Evolutionary conservation across 2,329 filamentous ascomycete genomes (phyloP).

Genomic region (Penicillium sp.): DNA sequence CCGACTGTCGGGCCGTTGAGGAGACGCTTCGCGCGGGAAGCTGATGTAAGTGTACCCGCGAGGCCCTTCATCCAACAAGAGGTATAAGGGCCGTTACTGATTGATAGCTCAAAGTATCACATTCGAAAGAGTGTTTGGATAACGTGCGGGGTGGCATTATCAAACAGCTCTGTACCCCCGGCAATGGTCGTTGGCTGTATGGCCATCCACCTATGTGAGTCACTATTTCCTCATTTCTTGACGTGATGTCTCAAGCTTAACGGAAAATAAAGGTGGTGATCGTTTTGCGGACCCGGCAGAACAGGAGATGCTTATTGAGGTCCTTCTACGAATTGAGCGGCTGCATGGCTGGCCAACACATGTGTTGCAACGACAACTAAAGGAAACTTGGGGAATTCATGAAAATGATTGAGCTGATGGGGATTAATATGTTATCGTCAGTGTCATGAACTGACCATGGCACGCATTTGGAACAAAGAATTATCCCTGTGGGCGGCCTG

Average conservation of each 20-base stretch:
- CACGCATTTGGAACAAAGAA: not conserved
- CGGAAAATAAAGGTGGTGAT: conserved; percentile 21
- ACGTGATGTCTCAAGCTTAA: not conserved
- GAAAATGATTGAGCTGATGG: conserved; percentile 5
- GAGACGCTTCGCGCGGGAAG: conserved; percentile 15
- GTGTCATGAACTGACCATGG: not conserved
- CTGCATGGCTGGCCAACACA: conserved; percentile 26
- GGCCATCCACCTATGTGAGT: conserved; percentile 27
- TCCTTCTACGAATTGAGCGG: conserved; percentile 21
- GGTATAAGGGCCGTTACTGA: not conserved
- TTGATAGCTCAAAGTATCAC: conserved; percentile 7
- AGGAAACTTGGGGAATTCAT: conserved; percentile 21
- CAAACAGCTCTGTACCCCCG: conserved; percentile 25
- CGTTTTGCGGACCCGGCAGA: conserved; percentile 27
- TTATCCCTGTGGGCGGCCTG: not conserved
- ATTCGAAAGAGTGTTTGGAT: conserved; percentile 30
- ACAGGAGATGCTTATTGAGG: conserved; percentile 25
- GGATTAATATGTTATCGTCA: not conserved
- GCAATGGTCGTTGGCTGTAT: conserved; percentile 30
- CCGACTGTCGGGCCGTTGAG: conserved; percentile 22
- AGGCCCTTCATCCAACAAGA: not conserved
- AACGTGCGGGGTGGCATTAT: conserved; percentile 28
- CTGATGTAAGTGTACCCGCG: conserved; percentile 18
- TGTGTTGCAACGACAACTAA: conserved; percentile 22
- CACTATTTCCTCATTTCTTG: not conserved